phyloP scores from a whole-genome alignment of 371 early-diverging fungal genomes.

The Actinomortierella ambigua region DNA sequence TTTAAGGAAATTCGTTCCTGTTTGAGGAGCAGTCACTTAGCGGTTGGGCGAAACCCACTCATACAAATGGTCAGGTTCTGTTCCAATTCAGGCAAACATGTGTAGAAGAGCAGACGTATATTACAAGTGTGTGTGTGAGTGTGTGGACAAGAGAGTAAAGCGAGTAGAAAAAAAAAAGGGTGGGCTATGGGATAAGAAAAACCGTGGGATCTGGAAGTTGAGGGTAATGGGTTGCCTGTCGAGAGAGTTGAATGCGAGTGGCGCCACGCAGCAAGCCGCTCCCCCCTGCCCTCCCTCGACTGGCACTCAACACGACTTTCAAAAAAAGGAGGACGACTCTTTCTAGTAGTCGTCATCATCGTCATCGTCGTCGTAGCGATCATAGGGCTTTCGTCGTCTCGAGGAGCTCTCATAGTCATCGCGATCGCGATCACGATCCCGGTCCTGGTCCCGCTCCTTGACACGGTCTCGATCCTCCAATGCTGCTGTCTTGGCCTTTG shows the following conservation, averaged over 20 bases:
- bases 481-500: slow-evolving; percentile 32
- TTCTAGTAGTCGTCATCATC: slow-evolving; percentile 32
- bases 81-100: no score
- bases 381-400: slow-evolving; percentile 2
- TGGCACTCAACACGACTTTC: no score
- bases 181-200: not conserved
- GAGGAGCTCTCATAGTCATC: slow-evolving; percentile 8
- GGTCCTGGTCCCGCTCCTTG: slow-evolving; percentile 25
- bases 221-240: not conserved
- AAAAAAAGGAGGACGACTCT: not conserved
- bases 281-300: not conserved
- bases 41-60: no score
- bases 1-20: no score
- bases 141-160: not conserved
- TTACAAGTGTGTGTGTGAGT: slow-evolving; percentile 1
- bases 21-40: not conserved
- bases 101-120: no score
- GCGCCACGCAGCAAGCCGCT: no score
- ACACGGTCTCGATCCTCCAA: slow-evolving; percentile 38
- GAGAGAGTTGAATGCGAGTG: no score
- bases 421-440: slow-evolving; percentile 20
- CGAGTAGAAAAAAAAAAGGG: not conserved
- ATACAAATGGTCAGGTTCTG: no score
- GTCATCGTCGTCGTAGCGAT: slow-evolving; percentile 22
- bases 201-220: not conserved